A percentile compares a stretch with the other conserved stretches of the same genome.
phyloP scores from a whole-genome alignment of 768 basidiomycete genomes.

The Termitomyces heimii region DNA sequence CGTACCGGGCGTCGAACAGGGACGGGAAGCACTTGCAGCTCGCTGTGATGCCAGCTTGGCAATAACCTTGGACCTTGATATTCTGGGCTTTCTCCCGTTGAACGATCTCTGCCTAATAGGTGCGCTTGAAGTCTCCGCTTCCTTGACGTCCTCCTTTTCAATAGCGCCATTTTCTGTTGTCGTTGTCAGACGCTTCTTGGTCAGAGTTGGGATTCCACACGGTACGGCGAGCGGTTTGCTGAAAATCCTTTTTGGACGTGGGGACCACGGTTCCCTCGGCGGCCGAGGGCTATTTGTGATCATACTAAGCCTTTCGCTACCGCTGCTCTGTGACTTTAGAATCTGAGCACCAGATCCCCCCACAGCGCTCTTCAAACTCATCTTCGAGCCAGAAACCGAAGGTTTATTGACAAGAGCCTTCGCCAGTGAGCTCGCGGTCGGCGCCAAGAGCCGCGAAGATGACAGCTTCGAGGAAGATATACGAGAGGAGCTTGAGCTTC shows the following conservation, averaged over 20 bases:
- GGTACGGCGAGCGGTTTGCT: conserved; percentile 40
- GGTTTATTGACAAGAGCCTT: conserved; percentile 34
- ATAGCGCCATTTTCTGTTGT: background rate
- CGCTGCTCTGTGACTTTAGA: background rate
- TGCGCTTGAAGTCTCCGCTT: background rate
- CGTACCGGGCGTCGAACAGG: conserved; percentile 15
- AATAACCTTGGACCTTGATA: conserved; percentile 78
- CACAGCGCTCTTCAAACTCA: conserved; percentile 6
- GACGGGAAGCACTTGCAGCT: conserved; percentile 26
- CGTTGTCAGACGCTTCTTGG: conserved; percentile 20
- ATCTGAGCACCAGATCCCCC: background rate
- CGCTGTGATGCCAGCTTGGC: conserved; percentile 72
- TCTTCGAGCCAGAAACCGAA: conserved; percentile 6
- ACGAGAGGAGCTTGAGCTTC: conserved; percentile 16
- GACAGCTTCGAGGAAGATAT: conserved; percentile 14
- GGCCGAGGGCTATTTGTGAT: conserved; percentile 30
- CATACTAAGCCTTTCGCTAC: conserved; percentile 4
- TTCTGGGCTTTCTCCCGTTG: conserved; percentile 61
- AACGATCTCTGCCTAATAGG: conserved; percentile 22
- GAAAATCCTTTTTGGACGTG: conserved; percentile 37
- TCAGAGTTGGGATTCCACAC: conserved; percentile 32
- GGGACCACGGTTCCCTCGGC: conserved; percentile 20
- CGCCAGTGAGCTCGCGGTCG: conserved; percentile 74
- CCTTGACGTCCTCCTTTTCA: background rate
- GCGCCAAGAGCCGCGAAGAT: conserved; percentile 54